phyloP scores from a whole-genome alignment of 2,329 filamentous ascomycete genomes.

The Trichoderma simmonsii region DNA sequence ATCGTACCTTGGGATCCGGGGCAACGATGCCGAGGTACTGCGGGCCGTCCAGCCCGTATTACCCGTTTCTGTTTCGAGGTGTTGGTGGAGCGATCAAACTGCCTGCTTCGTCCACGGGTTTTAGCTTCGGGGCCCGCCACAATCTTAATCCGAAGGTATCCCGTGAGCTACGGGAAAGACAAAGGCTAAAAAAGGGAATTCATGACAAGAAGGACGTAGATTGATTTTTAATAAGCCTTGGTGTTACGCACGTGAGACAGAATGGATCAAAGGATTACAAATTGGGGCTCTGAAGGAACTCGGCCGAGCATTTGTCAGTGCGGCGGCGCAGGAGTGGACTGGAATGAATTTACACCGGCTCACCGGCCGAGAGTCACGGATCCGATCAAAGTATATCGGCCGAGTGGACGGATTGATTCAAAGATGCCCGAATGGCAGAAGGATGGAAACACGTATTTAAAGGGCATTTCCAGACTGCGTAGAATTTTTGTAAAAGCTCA shows the following conservation, averaged over 20 bases:
- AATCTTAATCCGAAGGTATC: neutral
- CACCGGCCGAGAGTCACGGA: slow-evolving; percentile 18
- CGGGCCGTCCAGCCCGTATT: neutral
- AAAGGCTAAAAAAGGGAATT: neutral
- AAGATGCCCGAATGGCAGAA: neutral
- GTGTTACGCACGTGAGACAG: neutral
- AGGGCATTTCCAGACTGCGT: neutral
- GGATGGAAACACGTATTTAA: neutral
- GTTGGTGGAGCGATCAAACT: neutral
- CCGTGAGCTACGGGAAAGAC: neutral
- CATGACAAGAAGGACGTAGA: neutral
- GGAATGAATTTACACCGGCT: neutral
- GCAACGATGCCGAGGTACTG: slow-evolving; percentile 8
- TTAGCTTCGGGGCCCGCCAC: neutral
- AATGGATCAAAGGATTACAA: too few relatives aligned
- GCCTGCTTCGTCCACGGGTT: neutral
- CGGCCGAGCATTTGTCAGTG: neutral
- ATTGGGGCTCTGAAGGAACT: neutral
- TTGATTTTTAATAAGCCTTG: neutral
- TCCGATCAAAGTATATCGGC: slow-evolving; percentile 25
- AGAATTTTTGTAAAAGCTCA: neutral
- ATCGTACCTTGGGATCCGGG: neutral
- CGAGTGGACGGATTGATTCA: slow-evolving; percentile 20
- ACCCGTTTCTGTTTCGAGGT: neutral
- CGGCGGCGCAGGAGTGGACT: neutral